Percentiles rank a stretch among this genome's conserved stretches.
Conservation (phyloP, 495 filamentous ascomycete species). For the Penicillium herquei region DNA sequence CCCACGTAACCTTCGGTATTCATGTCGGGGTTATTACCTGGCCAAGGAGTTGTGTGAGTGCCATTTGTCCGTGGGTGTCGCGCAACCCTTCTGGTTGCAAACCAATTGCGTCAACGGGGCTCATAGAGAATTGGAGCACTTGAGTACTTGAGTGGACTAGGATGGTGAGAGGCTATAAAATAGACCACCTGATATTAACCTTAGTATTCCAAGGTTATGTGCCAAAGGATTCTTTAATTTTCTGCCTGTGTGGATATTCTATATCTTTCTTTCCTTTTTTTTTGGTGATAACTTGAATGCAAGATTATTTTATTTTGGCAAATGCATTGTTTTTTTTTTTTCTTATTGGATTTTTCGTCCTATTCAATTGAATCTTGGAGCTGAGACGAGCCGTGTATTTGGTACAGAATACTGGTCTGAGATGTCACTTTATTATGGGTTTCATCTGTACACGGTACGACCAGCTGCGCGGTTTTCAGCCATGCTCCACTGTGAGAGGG, state of each 20-base stretch:
- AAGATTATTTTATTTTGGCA: no score
- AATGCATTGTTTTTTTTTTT: no score
- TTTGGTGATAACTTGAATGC: no score
- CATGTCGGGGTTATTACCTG: conserved; percentile 12
- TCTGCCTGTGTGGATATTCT: no score
- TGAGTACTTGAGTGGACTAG: no score
- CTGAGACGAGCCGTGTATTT: conserved; percentile 2
- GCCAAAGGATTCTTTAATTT: no score
- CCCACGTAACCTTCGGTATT: conserved; percentile 1
- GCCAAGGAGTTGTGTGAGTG: conserved; percentile 5
- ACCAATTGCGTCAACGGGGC: not conserved
- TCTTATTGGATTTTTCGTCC: no score
- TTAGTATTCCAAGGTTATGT: no score
- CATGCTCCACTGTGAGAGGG: conserved; percentile 21
- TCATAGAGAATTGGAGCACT: not conserved
- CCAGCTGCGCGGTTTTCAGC: conserved; percentile 24
- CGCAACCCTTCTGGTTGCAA: conserved; percentile 4
- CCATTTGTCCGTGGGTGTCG: conserved; percentile 4
- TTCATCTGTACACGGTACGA: conserved; percentile 22
- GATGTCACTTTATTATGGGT: conserved; percentile 15
- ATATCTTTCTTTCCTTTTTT: no score
- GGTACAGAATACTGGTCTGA: conserved; percentile 16
- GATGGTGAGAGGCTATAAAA: not conserved
- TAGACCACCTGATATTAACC: no score
- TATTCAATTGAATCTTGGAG: not conserved